Base-by-base conservation (phyloP, 352 stramenopile species). In the Plasmopara muralis region DNA sequence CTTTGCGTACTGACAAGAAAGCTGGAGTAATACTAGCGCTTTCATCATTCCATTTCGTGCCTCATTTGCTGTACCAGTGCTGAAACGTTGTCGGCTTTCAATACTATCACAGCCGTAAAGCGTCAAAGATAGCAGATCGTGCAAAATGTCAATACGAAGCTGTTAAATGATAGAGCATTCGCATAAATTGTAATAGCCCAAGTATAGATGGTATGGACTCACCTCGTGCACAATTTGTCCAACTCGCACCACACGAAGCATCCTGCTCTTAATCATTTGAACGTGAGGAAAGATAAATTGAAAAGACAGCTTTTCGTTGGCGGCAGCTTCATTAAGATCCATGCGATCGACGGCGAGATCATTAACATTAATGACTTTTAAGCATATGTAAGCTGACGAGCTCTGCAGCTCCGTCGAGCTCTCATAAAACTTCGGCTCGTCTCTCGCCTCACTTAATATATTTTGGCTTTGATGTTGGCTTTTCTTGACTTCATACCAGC, bases 1-100 rank as follows among this genome's bases (percentile, higher is more conserved):
- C 13, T 53, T 49, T n/a, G 72, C 59, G 46, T 89, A 89, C 47
- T 89, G 78, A 14, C 76, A 86, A 2, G 78, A 71, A 25, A 89
- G 47, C 45, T 89, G 78, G 1, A 87, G 61, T 9, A 89, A 29
- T 34, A 61, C 37, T 6, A 80, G 47, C 4, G 60, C 59, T 50
- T 70, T 77, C 7, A 41, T 39, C 13, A 69, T 16, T 9, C 13
- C 47, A 12, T 45, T 13, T 4, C 51, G 38, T 8, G 13, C 1
- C 5, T 52, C 30, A 8, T 42, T 29, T 10, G 9, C 5, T 39
- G 8, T 47, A 14, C 20, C 15, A 30, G 30, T 44, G 2, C 31
- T 50, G 12, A 12, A n/a, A 0, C 0, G 25, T 41, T 12, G 7
- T 5, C 15, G 2, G 6, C 14, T 14, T 35, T 9, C 25, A 15